These are phyloP conservation scores for Cyphellophora europaea DNA, from an alignment of 2,329 filamentous ascomycete species.

Conservation along the genomic window DNA sequence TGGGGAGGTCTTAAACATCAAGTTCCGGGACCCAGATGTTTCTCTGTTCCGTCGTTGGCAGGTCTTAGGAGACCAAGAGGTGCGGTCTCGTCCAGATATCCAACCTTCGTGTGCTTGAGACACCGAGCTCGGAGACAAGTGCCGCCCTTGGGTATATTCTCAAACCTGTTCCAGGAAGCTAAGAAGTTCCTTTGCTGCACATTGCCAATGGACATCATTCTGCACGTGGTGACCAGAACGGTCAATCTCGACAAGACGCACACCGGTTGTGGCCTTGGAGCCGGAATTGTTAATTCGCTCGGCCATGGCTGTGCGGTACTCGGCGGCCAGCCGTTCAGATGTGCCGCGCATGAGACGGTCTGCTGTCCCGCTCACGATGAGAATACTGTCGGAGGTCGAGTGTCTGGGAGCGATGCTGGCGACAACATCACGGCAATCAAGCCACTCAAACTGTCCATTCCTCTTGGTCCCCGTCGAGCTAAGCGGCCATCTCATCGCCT, in stretches of 20 bases:
- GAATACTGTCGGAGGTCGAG: background rate
- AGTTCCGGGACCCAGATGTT: no score
- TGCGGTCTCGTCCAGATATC: no score
- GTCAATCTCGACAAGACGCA: conserved; percentile 33
- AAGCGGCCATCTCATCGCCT: conserved; percentile 44
- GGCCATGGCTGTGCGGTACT: background rate
- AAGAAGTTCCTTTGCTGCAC: conserved; percentile 36
- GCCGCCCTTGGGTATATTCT: no score
- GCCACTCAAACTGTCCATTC: background rate
- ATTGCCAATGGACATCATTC: conserved; percentile 41
- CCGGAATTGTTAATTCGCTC: background rate
- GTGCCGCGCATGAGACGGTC: background rate
- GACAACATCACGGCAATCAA: background rate
- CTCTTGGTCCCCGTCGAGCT: conserved; percentile 32
- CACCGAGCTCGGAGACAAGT: no score
- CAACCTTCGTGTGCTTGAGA: no score
- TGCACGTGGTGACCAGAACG: conserved; percentile 44
- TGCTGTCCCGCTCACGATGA: background rate
- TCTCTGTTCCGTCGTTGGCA: no score
- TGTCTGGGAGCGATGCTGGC: background rate
- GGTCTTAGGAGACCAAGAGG: no score
- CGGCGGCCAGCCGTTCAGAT: background rate
- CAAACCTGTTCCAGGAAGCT: no score
- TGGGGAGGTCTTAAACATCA: no score
- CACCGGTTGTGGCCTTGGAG: conserved; percentile 18